phyloP scores from a whole-genome alignment of 2,329 filamentous ascomycete species.

The Fusarium dimerum region DNA sequence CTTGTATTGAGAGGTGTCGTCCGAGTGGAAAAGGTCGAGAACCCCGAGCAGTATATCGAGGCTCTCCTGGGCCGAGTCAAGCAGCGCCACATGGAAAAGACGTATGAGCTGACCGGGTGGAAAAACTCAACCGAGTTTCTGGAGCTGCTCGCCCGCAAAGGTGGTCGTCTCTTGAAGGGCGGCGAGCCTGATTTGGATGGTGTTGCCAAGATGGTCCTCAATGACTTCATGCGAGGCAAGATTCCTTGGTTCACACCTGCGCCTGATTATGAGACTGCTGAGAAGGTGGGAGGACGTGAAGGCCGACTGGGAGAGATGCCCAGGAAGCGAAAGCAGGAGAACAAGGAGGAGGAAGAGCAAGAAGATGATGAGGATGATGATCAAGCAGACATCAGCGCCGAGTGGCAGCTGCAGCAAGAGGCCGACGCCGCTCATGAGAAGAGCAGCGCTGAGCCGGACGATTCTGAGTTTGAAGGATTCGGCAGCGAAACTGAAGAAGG shows the following conservation, averaged over 20 bases:
- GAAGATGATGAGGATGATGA: slow-evolving; percentile 47
- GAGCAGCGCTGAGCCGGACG: slow-evolving; percentile 39
- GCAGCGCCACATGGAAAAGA: slow-evolving; percentile 84
- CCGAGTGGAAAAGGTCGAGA: slow-evolving; percentile 91
- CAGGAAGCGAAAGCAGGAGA: slow-evolving; percentile 70
- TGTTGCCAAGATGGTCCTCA: slow-evolving; percentile 94
- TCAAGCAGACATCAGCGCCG: slow-evolving; percentile 39
- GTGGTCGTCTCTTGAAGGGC: slow-evolving; percentile 81
- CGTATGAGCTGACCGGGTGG: slow-evolving; percentile 85
- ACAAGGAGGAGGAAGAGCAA: slow-evolving; percentile 45
- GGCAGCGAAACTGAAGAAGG: slow-evolving; percentile 38
- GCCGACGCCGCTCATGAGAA: slow-evolving; percentile 25
- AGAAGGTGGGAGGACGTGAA: slow-evolving; percentile 67
- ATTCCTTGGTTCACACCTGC: slow-evolving; percentile 94
- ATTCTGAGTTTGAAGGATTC: slow-evolving; percentile 40
- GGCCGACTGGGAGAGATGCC: slow-evolving; percentile 85
- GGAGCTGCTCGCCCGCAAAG: slow-evolving; percentile 83
- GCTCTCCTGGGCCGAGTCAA: slow-evolving; percentile 81
- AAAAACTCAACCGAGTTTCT: slow-evolving; percentile 78
- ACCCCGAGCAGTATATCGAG: slow-evolving; percentile 93
- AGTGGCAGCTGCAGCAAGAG: slow-evolving; percentile 31
- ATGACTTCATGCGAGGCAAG: slow-evolving; percentile 93
- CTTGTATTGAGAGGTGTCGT: slow-evolving; percentile 90
- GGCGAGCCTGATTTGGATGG: slow-evolving; percentile 96
- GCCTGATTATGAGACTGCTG: slow-evolving; percentile 56